Percentiles rank a stretch among this genome's conserved stretches.
Evolutionary conservation across 441 rosid genomes (phyloP).

Genomic region (Brassica hybrid): DNA sequence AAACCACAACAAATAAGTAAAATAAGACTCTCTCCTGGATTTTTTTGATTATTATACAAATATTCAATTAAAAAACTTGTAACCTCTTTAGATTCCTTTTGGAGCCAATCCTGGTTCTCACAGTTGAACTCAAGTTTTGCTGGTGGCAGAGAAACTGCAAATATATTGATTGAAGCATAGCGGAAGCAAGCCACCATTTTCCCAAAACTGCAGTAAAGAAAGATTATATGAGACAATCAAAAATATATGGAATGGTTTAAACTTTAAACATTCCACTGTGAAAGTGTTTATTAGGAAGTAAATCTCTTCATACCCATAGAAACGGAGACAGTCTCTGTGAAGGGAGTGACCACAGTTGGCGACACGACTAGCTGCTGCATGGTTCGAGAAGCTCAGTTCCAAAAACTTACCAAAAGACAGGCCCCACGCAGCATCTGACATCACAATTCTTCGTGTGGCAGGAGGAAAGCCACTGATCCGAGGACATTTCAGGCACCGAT

Average conservation of each 20-base stretch:
- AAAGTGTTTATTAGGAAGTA: slow-evolving; percentile 14
- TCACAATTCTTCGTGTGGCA: slow-evolving; percentile 74
- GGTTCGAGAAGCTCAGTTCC: slow-evolving; percentile 88
- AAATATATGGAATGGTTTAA: no score
- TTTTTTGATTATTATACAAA: slow-evolving; percentile 20
- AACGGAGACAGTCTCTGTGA: slow-evolving; percentile 88
- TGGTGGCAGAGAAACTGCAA: slow-evolving; percentile 75
- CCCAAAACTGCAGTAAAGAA: slow-evolving; percentile 60
- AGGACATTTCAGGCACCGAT: slow-evolving; percentile 79
- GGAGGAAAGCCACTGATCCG: slow-evolving; percentile 73
- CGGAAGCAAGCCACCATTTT: slow-evolving; percentile 83
- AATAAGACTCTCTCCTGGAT: slow-evolving; percentile 14
- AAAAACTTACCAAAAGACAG: slow-evolving; percentile 83
- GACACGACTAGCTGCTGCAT: slow-evolving; percentile 86
- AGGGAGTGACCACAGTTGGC: slow-evolving; percentile 89
- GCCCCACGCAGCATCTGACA: slow-evolving; percentile 92
- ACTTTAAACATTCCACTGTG: neutral
- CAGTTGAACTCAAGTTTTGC: slow-evolving; percentile 63
- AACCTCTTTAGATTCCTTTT: slow-evolving; percentile 53
- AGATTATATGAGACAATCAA: slow-evolving; percentile 41
- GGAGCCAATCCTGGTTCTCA: slow-evolving; percentile 68
- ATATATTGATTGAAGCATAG: slow-evolving; percentile 74
- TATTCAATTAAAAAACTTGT: slow-evolving; percentile 24
- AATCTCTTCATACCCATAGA: slow-evolving; percentile 78
- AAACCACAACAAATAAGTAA: slow-evolving; percentile 10